These are phyloP conservation scores for Harringtonia lauricola DNA, from an alignment of 2,329 filamentous ascomycete species.

Conservation along the genomic window DNA sequence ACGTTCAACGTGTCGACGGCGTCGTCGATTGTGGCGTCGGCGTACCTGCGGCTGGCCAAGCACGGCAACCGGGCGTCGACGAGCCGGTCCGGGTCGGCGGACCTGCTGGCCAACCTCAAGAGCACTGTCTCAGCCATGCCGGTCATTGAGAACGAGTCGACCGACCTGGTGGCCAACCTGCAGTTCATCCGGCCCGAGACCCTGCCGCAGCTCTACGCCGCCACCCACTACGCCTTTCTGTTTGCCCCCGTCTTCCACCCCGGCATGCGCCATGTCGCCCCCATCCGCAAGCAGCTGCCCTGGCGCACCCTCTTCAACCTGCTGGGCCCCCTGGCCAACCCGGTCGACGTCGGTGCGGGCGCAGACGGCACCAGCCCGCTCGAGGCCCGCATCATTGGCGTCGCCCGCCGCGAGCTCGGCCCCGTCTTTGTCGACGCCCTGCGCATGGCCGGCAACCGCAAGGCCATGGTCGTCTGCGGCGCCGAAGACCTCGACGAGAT, in stretches of 20 bases:
- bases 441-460: constrained; percentile 61
- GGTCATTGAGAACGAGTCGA: constrained; percentile 21
- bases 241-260: constrained; percentile 96
- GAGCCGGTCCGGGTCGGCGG: constrained; percentile 89
- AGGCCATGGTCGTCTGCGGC: constrained; percentile 80
- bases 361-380: constrained; percentile 24
- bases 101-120: constrained; percentile 68
- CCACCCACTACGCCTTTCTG: constrained; percentile 86
- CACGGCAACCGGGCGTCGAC: constrained; percentile 95
- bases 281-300: constrained; percentile 76
- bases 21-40: constrained; percentile 79
- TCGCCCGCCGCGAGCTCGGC: constrained; percentile 78
- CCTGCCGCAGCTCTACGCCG: constrained; percentile 60
- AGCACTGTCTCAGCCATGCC: constrained; percentile 26
- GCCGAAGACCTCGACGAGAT: constrained; percentile 94
- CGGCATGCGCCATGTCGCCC: constrained; percentile 81
- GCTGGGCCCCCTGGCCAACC: constrained; percentile 84
- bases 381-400: constrained; percentile 87
- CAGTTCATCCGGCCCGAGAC: constrained; percentile 61
- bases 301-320: constrained; percentile 98
- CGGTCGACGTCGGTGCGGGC: constrained; percentile 51
- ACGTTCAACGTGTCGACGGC: constrained; percentile 98
- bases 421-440: constrained; percentile 83
- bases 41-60: constrained; percentile 78
- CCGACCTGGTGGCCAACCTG: constrained; percentile 55